Conservation (phyloP, 1,284 basidiomycete species). For the Pseudozyma pruni region DNA sequence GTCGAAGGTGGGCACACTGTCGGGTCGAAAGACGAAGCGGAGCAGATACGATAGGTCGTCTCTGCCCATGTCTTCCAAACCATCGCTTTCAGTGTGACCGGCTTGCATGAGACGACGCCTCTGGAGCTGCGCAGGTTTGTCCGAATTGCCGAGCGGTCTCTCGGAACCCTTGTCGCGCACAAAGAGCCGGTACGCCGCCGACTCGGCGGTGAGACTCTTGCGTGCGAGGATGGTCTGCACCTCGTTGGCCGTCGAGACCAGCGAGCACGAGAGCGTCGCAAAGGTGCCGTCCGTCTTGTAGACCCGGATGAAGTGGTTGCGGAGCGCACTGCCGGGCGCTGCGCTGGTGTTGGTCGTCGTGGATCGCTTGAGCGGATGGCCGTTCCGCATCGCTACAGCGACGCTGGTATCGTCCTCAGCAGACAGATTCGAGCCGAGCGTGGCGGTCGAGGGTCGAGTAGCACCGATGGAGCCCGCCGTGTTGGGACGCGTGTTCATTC, state of each 20-base stretch:
- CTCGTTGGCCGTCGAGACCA: constrained; percentile 79
- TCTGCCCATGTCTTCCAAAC: constrained; percentile 80
- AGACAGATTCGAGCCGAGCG: constrained; percentile 37
- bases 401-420: constrained; percentile 45
- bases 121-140: constrained; percentile 87
- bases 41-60: constrained; percentile 87
- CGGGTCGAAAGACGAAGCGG: constrained; percentile 79
- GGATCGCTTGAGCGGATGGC: constrained; percentile 30
- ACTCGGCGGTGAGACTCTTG: constrained; percentile 49
- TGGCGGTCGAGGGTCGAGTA: constrained; percentile 37
- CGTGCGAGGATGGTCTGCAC: constrained; percentile 56
- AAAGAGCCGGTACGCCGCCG: constrained; percentile 61
- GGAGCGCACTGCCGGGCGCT: constrained; percentile 10
- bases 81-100: constrained; percentile 86
- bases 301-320: constrained; percentile 75
- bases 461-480: constrained; percentile 55
- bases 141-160: constrained; percentile 72
- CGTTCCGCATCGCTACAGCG: constrained; percentile 21
- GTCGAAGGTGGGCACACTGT: constrained; percentile 72
- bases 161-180: constrained; percentile 66
- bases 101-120: constrained; percentile 86
- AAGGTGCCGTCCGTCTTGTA: constrained; percentile 81
- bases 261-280: constrained; percentile 76
- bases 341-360: constrained; percentile 19
- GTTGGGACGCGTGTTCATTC: constrained; percentile 48